Evolutionary conservation across 2,329 filamentous ascomycete species (phyloP).

Genomic region (Harringtonia aguacate): DNA sequence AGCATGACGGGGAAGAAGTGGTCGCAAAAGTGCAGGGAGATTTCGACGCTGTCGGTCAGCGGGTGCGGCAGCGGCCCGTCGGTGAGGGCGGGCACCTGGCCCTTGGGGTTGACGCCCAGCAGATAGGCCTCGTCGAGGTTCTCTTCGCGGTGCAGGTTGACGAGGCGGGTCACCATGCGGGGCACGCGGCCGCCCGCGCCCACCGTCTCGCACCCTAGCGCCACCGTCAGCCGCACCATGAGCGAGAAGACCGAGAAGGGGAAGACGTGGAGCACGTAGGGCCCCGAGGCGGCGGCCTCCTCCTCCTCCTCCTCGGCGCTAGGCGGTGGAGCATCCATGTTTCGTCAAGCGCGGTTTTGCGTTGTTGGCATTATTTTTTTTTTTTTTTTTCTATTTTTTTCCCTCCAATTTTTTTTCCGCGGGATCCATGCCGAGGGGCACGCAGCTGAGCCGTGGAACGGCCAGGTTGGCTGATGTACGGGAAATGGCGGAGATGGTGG

Average conservation of each 20-base stretch:
- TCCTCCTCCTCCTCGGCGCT: no score
- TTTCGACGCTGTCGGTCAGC: conserved; percentile 1
- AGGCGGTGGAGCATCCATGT: no score
- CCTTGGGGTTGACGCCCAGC: conserved; percentile 6
- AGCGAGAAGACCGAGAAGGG: background rate
- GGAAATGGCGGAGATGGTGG: no score
- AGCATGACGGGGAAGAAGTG: background rate
- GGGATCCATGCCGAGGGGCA: no score
- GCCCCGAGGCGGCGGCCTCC: no score
- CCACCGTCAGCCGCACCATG: background rate
- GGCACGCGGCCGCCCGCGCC: no score
- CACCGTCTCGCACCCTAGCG: background rate
- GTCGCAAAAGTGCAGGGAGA: background rate
- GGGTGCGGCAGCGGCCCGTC: background rate
- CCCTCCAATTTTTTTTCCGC: no score
- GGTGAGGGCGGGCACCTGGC: conserved; percentile 1
- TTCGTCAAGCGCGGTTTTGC: no score
- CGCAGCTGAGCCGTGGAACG: no score
- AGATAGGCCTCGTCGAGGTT: conserved; percentile 2
- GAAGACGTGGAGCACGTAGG: background rate
- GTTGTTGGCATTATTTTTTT: no score
- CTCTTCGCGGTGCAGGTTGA: background rate
- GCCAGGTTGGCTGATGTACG: no score
- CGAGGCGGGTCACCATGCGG: background rate
- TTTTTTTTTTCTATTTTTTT: no score